Percentiles rank a stretch among this genome's conserved stretches.
phyloP scores from a whole-genome alignment of 2,329 filamentous ascomycete species.

The Coniosporium tulheliwenetii region DNA sequence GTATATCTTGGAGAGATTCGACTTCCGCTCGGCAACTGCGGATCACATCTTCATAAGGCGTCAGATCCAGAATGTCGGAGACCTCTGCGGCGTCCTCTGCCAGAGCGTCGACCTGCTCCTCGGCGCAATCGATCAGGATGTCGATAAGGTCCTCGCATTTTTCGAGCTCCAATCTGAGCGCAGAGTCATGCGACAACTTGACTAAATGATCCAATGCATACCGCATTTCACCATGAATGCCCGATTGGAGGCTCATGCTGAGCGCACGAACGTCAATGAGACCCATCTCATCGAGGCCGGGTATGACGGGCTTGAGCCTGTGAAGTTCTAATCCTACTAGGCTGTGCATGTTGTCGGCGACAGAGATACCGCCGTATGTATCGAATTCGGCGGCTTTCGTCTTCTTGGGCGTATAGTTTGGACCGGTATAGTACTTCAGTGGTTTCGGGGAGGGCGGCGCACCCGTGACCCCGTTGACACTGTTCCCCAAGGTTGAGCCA shows the following conservation, averaged over 20 bases:
- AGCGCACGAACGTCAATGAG: slow-evolving; percentile 82
- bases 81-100: slow-evolving; percentile 73
- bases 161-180: slow-evolving; percentile 50
- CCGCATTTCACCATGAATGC: slow-evolving; percentile 78
- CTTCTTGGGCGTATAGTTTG: not conserved
- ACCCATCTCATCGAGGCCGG: slow-evolving; percentile 61
- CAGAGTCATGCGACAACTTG: slow-evolving; percentile 49
- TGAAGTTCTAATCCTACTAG: slow-evolving; percentile 49
- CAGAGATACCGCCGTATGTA: slow-evolving; percentile 51
- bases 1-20: slow-evolving; percentile 54
- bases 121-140: slow-evolving; percentile 75
- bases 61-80: slow-evolving; percentile 70
- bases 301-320: slow-evolving; percentile 57
- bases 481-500: too few species aligned
- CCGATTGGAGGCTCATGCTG: slow-evolving; percentile 77
- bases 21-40: slow-evolving; percentile 64
- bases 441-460: too few species aligned
- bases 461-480: too few species aligned
- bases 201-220: slow-evolving; percentile 74
- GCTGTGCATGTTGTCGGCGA: slow-evolving; percentile 47
- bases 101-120: slow-evolving; percentile 74
- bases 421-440: not conserved
- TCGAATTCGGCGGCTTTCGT: not conserved
- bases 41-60: slow-evolving; percentile 74
- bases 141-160: slow-evolving; percentile 82